phyloP scores from a whole-genome alignment of 306 rosid species.

The Rosa multiflora region DNA sequence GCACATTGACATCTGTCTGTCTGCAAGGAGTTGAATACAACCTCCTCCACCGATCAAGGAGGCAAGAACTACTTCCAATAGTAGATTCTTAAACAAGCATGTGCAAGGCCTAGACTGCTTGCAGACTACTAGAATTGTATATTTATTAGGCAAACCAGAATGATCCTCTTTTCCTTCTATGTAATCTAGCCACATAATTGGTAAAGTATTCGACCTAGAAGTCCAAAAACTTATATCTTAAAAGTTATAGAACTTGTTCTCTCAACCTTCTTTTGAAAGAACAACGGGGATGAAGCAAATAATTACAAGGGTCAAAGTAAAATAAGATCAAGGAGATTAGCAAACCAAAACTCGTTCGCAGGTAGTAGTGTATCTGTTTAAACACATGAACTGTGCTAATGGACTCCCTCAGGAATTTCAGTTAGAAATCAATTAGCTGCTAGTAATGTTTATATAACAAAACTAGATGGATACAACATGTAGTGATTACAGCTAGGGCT shows the following conservation, averaged over 20 bases:
- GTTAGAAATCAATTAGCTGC: neutral
- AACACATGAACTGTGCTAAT: too few species aligned
- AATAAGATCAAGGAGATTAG: slow-evolving; percentile 9
- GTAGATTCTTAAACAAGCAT: neutral
- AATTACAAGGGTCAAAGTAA: neutral
- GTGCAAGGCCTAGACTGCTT: neutral
- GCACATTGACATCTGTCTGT: slow-evolving; percentile 14
- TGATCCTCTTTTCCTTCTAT: neutral
- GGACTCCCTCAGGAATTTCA: neutral
- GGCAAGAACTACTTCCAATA: neutral
- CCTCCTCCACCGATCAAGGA: neutral
- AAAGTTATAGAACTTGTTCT: neutral
- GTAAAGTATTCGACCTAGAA: neutral
- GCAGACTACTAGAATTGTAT: neutral
- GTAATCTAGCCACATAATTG: neutral
- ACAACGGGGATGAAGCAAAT: neutral
- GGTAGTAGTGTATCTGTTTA: neutral
- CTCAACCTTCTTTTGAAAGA: neutral
- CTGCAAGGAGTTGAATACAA: slow-evolving; percentile 1
- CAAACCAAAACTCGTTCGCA: slow-evolving; percentile 5
- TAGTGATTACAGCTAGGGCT: neutral
- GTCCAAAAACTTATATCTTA: neutral
- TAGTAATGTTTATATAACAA: neutral
- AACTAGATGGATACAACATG: neutral
- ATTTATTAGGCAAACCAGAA: neutral